Evolutionary conservation across 768 basidiomycete genomes (phyloP).

Genomic region (Phylloporus rhodoxanthus): DNA sequence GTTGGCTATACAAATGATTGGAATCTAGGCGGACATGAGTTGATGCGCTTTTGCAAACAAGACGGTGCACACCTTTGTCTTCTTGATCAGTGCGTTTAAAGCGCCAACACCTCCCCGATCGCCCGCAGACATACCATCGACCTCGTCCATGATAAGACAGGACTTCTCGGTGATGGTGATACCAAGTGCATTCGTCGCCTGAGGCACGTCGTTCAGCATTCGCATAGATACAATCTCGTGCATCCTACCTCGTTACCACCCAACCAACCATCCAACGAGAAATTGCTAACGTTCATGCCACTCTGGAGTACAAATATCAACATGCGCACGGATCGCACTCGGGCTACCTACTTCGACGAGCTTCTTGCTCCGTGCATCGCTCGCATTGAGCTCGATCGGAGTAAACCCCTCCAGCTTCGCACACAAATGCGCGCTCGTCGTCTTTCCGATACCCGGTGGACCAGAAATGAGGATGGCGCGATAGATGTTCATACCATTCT

Average conservation of each 20-base stretch:
- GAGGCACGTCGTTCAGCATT: not conserved
- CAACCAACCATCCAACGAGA: constrained; percentile 83
- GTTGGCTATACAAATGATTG: constrained; percentile 97
- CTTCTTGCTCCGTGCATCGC: constrained; percentile 93
- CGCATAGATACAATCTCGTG: constrained; percentile 4
- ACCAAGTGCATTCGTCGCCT: constrained; percentile 64
- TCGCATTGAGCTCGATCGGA: constrained; percentile 94
- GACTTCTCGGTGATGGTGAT: constrained; percentile 71
- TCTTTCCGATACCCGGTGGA: constrained; percentile 96
- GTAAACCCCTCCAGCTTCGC: constrained; percentile 88
- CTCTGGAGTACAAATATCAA: constrained; percentile 41
- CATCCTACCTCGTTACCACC: constrained; percentile 50
- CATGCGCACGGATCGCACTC: not conserved
- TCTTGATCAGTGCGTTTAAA: constrained; percentile 85
- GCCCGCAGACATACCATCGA: constrained; percentile 98
- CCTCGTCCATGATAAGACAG: constrained; percentile 98
- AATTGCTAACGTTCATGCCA: constrained; percentile 85
- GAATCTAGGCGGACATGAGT: constrained; percentile 51
- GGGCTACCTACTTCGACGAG: constrained; percentile 68
- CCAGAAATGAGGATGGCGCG: constrained; percentile 89
- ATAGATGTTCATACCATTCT: constrained; percentile 78
- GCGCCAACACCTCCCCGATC: constrained; percentile 97
- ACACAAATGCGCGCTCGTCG: constrained; percentile 89
- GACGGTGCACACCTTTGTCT: constrained; percentile 60
- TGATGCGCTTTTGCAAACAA: too few relatives aligned